Base-by-base conservation (phyloP, 495 filamentous ascomycete genomes). In the Neohortaea acidophila region DNA sequence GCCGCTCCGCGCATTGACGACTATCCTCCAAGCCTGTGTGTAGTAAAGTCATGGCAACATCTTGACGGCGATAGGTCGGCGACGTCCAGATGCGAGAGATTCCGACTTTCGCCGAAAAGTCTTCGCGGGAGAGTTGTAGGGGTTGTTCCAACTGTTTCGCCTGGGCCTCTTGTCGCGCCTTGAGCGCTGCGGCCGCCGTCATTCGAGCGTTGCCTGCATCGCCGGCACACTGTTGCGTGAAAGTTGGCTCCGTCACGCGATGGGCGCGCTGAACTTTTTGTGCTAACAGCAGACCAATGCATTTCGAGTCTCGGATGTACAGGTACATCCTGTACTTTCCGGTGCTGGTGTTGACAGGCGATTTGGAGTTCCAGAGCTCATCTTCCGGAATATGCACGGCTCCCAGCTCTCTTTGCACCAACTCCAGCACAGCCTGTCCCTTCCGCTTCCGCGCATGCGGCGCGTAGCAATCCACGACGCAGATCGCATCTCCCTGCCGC, bases 71-170 rank as follows among this genome's bases (percentile, higher is more conserved):
- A 31, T 69, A 67, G 12, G 66, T 56, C 8, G 64, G 68, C 10
- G 74, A 79, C 4, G 72, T 77, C 77, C 77, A 82, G 44, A 82
- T 79, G 9, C 77, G 70, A n/a, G 76, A 72, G 26, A 82, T 66
- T 2, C 77, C 77, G 27, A 81, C 60, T 15, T 77, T 63, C 12
- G 75, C 76, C 4, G 67, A 58, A 27, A 63, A 14, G 5, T 37
- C 45, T 23, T 60, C 57, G 11, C 57, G 52, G 31, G 46, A 47
- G 12, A 54, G 36, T 6, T 53, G 45, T 24, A 59, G 51, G 21
- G 57, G 51, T 38, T 68, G 69, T 47, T 58, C 62, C 20, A 55
- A 48, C 11, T 45, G 32, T 14, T 50, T 37, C 23, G 13, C 21
- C 29, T 15, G 51, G 6, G 42, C 37, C 23, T 23, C n/a, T 18